These are phyloP conservation scores for Scenedesmus sp. DNA, from an alignment of 163 green algal species.

Conservation along the genomic window DNA sequence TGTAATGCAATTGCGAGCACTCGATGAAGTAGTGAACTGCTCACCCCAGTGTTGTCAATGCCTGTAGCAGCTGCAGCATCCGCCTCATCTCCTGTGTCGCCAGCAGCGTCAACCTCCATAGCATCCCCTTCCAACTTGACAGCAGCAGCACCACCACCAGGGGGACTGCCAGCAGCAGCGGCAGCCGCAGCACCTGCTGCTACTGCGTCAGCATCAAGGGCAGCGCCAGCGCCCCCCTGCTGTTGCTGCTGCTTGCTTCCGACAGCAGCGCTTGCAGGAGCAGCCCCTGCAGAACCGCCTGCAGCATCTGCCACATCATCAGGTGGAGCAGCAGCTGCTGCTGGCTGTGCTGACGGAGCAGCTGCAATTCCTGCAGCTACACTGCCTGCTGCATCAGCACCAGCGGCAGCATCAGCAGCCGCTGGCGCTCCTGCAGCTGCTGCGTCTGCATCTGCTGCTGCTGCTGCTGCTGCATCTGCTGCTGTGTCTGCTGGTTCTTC, in stretches of 20 bases:
- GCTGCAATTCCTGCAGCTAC: not conserved
- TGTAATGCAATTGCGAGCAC: not conserved
- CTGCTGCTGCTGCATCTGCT: not conserved
- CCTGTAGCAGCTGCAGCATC: not conserved
- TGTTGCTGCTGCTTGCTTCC: not conserved
- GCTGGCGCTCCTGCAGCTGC: no score
- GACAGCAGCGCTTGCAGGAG: not conserved
- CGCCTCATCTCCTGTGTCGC: not conserved
- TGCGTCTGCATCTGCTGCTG: not conserved
- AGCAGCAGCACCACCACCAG: not conserved
- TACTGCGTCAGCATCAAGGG: not conserved
- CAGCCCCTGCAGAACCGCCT: not conserved
- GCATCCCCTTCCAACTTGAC: not conserved
- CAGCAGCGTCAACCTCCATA: not conserved
- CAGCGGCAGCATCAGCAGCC: not conserved
- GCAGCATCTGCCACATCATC: not conserved
- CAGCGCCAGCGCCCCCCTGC: not conserved
- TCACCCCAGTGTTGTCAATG: conserved; percentile 10
- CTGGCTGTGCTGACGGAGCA: not conserved
- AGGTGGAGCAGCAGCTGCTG: not conserved
- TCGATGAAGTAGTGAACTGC: not conserved
- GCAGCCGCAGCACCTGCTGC: not conserved
- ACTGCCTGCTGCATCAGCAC: not conserved
- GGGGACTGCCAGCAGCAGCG: not conserved
- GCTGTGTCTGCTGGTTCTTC: not conserved